Evolutionary conservation across 345 rosid genomes (phyloP), one percentile per base, ranked within the genome.

Genomic region (Linum lewisii): DNA sequence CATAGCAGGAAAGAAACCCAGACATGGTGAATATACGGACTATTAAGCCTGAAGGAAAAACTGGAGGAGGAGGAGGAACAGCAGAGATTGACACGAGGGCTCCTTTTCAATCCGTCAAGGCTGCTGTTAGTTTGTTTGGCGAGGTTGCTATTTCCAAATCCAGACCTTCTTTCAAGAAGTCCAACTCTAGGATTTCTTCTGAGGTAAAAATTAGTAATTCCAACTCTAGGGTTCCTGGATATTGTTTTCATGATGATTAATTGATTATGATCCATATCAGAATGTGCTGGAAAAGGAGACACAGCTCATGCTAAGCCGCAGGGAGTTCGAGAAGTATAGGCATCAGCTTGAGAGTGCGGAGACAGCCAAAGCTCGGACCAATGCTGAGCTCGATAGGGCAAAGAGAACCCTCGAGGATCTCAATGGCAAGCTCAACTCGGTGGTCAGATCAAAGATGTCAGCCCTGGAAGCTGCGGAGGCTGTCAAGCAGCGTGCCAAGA

Each of bases 81-180:
- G 80, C 65, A 13, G 99, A 85, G 84, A 93, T 88, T 58, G 99
- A 93, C 77, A 88, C 99, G 6, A 69, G 84, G 74, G 91, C 93
- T 25, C 99, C 97, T 0, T 84, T 88, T 62, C 86, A 85, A 69
- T 93, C 99, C 49, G 99, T 93, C 42, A 86, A 77, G 74, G 99
- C 99, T 19, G 97, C 99, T 16, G 95, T 93, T 57, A 86, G 81
- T 58, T 74, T 88, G 54, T 93, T 86, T 44, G 94, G 91, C 1
- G 91, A 87, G 74, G 98, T 86, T 5, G 83, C 80, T 5, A 45
- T 66, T 51, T 62, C 79, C 7, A 80, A 63, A 59, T 66, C 51
- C 37, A 69, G 57, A 29, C 61, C 67, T 11, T 15, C 75, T 6
- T 21, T 65, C 66, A 75, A 19, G 54, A 72, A 57, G 58, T 7